These are phyloP conservation scores for Dothidotthia symphoricarpi DNA, from an alignment of 2,329 filamentous ascomycete species.

Conservation along the genomic window DNA sequence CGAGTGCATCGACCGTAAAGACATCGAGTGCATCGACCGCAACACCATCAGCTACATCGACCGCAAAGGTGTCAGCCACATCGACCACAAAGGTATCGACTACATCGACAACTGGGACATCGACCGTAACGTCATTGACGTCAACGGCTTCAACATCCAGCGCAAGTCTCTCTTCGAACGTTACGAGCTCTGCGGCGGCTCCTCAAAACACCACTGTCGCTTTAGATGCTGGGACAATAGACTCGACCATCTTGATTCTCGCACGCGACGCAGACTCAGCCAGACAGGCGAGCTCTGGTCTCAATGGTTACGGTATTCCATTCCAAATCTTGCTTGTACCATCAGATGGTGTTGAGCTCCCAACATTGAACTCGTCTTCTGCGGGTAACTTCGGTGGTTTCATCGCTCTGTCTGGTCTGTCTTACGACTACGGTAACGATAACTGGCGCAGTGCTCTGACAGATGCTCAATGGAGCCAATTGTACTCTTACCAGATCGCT, in stretches of 20 bases:
- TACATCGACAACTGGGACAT: too few relatives aligned
- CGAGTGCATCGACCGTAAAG: too few relatives aligned
- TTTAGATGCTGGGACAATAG: too few relatives aligned
- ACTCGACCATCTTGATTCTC: constrained; percentile 54
- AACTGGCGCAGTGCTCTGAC: constrained; percentile 56
- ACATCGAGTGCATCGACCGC: too few relatives aligned
- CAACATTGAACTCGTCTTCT: constrained; percentile 51
- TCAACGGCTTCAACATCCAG: too few relatives aligned
- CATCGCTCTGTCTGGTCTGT: constrained; percentile 54
- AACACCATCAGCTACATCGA: too few relatives aligned
- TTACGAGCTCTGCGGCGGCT: too few relatives aligned
- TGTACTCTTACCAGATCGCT: constrained; percentile 58
- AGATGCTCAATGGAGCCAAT: constrained; percentile 54
- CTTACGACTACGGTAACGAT: constrained; percentile 52
- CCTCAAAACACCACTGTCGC: too few relatives aligned
- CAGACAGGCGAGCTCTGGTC: constrained; percentile 52
- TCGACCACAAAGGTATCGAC: too few relatives aligned
- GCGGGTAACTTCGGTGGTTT: constrained; percentile 61
- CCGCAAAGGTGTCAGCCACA: too few relatives aligned
- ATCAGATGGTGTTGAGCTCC: constrained; percentile 52
- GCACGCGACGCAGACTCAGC: constrained; percentile 53
- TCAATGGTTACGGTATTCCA: constrained; percentile 62
- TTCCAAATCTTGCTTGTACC: constrained; percentile 58
- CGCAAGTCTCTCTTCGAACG: too few relatives aligned
- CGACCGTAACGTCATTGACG: too few relatives aligned